Conservation (phyloP, 345 rosid species). For the Salix exigua region DNA sequence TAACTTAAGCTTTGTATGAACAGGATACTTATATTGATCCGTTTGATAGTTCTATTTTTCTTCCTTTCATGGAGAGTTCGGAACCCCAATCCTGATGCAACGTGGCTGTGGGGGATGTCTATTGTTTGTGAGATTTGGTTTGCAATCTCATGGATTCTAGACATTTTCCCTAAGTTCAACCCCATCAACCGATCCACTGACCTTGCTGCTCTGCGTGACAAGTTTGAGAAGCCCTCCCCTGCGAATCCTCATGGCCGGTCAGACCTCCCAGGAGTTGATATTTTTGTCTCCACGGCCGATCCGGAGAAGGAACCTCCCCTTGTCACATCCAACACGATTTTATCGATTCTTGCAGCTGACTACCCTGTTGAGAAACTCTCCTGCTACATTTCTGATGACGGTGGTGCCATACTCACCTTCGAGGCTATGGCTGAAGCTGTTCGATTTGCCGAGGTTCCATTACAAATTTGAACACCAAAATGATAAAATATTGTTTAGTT, state of each 20-base stretch:
- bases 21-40: conserved; percentile 58
- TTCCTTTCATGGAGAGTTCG: conserved; percentile 69
- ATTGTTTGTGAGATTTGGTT: conserved; percentile 86
- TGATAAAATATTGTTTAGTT: not conserved
- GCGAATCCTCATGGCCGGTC: conserved; percentile 84
- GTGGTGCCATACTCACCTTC: conserved; percentile 82
- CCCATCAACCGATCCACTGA: conserved; percentile 86
- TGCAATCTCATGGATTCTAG: conserved; percentile 88
- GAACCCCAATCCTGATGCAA: conserved; percentile 80
- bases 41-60: conserved; percentile 45
- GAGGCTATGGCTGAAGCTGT: conserved; percentile 99
- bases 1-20: not conserved
- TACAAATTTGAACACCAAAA: not conserved
- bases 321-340: conserved; percentile 82
- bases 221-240: conserved; percentile 70
- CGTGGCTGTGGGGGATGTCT: conserved; percentile 86
- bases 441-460: conserved; percentile 61
- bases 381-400: conserved; percentile 81
- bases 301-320: conserved; percentile 88
- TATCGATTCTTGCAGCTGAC: conserved; percentile 71
- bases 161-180: conserved; percentile 75
- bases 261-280: conserved; percentile 78
- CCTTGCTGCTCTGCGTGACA: conserved; percentile 62
- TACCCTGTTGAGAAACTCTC: conserved; percentile 81
- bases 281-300: conserved; percentile 89